These are phyloP conservation scores for Naganishia randhawae DNA, from an alignment of 768 basidiomycete genomes.

Conservation along the genomic window DNA sequence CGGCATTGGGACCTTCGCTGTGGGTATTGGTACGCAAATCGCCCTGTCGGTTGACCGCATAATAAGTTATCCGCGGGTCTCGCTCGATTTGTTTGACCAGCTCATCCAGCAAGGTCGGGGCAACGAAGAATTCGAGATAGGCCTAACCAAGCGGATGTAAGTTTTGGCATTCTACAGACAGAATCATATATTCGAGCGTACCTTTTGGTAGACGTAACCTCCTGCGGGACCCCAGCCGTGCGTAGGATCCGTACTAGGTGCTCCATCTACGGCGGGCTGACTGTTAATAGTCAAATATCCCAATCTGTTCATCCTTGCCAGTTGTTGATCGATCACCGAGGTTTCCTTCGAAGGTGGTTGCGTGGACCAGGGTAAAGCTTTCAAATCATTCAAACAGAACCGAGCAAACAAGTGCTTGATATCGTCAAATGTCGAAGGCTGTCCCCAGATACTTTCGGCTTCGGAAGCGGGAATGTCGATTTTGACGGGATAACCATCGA, in stretches of 20 bases:
- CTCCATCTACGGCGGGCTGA: conserved; percentile 91
- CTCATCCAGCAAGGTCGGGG: conserved; percentile 65
- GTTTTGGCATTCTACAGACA: neutral
- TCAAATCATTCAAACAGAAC: conserved; percentile 49
- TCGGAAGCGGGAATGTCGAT: conserved; percentile 71
- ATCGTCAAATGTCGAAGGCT: conserved; percentile 36
- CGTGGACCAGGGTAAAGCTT: conserved; percentile 50
- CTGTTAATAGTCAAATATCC: conserved; percentile 98
- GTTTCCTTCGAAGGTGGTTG: conserved; percentile 51
- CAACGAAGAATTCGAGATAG: conserved; percentile 92
- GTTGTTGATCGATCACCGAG: conserved; percentile 48
- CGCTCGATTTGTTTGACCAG: conserved; percentile 78
- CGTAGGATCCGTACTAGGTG: conserved; percentile 71
- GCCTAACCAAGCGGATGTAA: conserved; percentile 58
- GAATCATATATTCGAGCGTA: conserved; percentile 41
- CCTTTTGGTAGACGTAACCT: conserved; percentile 95
- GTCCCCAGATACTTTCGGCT: conserved; percentile 47
- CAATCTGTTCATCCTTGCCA: conserved; percentile 70
- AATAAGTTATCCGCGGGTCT: conserved; percentile 87
- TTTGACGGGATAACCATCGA: conserved; percentile 92
- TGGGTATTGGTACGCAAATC: conserved; percentile 92
- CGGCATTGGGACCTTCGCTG: conserved; percentile 94
- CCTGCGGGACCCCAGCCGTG: conserved; percentile 93
- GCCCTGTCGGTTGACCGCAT: conserved; percentile 92
- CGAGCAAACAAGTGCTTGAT: conserved; percentile 46